Evolutionary conservation across 169 alveolate species (phyloP), one percentile per base, ranked within the genome.

Genomic region (Theileria annulata): DNA sequence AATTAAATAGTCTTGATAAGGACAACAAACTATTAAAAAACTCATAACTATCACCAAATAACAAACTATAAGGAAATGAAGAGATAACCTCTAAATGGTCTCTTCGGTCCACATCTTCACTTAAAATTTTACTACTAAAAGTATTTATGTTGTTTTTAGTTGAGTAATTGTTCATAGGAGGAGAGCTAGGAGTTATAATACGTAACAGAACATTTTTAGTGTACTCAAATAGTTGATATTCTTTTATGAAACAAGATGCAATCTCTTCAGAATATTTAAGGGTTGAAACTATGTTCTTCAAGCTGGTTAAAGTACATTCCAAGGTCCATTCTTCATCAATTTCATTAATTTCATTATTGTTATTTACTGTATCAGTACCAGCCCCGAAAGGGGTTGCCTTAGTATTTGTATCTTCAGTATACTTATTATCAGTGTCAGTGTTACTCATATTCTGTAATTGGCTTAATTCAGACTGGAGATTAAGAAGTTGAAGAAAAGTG

Each of bases 61-160:
- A 25, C 68, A 79, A 51, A 37, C 51, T 47, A 42, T 69, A 31
- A 19, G 87, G 87, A 21, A 79, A 79, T 35, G 79, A 70, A 59
- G n/a, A 8, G 15, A 42, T 42, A 3, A 8, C 1, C 15, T 42
- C 51, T 17, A 42, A 42, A 8, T 42, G 0, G 15, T 42, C 3
- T 42, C 15, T 42, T 42, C 3, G 51, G 13, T 42, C 13, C 51
- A 12, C 51, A 17, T 5, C 13, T 35, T 8, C 51, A 10, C 15
- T 17, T 8, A 42, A 12, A 12, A 42, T 10, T 42, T 42, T 42
- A 42, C 3, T 1, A 42, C 15, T 42, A 42, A 42, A 3, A 8
- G 15, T 42, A 42, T 42, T 42, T 10, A 1, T 42, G 6, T 12
- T 42, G 15, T 42, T 10, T 10, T 42, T 42, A 42, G 17, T 42